Percentiles rank a stretch among this genome's conserved stretches.
These are phyloP conservation scores for Pseudopithomyces maydicus DNA, from an alignment of 2,329 filamentous ascomycete genomes.

Conservation along the genomic window DNA sequence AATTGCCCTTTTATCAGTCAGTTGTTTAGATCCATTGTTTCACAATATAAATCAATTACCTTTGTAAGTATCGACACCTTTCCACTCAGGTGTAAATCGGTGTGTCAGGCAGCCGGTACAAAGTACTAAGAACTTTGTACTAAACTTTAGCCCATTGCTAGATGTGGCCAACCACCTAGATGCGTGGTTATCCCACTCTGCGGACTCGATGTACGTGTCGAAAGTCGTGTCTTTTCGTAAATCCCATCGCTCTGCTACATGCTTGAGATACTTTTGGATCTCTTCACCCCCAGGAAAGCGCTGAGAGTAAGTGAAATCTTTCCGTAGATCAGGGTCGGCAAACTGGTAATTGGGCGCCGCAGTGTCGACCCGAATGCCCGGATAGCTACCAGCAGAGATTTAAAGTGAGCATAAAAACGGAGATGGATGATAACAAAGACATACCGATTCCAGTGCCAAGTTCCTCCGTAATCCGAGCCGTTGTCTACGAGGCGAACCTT, in stretches of 20 bases:
- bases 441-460: conserved; percentile 33
- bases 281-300: conserved; percentile 27
- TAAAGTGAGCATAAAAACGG: background rate
- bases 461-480: conserved; percentile 24
- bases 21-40: background rate
- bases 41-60: conserved; percentile 9
- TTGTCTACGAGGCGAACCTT: conserved; percentile 27
- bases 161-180: conserved; percentile 39
- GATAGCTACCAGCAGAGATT: conserved; percentile 17
- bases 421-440: background rate
- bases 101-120: conserved; percentile 17
- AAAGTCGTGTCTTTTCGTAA: conserved; percentile 41
- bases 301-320: conserved; percentile 25
- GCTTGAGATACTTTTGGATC: conserved; percentile 23
- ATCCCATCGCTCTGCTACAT: conserved; percentile 25
- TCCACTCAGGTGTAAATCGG: conserved; percentile 48
- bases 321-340: conserved; percentile 22
- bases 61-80: conserved; percentile 39
- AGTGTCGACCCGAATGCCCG: conserved; percentile 34
- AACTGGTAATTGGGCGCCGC: conserved; percentile 27
- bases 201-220: conserved; percentile 49
- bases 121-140: background rate
- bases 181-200: conserved; percentile 45
- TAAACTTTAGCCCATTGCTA: background rate
- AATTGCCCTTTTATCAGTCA: conserved; percentile 31